Evolutionary conservation across 2,329 filamentous ascomycete species (phyloP), one percentile per base, ranked within the genome.

Genomic region (Dothideomycetidae sp.): DNA sequence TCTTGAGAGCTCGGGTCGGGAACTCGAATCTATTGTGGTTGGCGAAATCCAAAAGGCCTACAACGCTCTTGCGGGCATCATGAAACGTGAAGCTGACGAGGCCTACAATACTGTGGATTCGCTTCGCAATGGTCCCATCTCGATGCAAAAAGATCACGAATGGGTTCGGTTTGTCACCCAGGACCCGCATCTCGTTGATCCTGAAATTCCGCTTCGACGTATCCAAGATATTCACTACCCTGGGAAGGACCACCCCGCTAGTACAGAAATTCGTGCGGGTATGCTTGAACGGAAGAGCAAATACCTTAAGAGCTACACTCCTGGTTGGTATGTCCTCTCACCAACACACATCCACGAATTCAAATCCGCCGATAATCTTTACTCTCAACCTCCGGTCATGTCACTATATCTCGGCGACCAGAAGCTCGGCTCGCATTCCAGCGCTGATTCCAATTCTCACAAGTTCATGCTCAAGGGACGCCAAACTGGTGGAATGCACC

Each of bases 31-130:
- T 1, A 96, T 98, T 46, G 84, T 98, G 1, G 84, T 98, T 10
- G 84, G 86, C 47, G 90, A 98, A 59, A 92, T 98, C 29, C 90
- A 98, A 54, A 96, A 96, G 58, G 85, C 90, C 0, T 96, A 94
- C 63, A 93, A 90, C 51, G 85, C 86, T 2, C 84, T 93, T 49
- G 82, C 86, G 15, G 81, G 79, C 37, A 93, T 96, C 45, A 65
- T 96, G 43, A 93, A 88, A 63, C 78, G 85, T 32, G 88, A 96
- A 54, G 81, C 84, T 7, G 85, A 93, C 46, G 77, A 83, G 38
- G 75, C 80, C 21, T 82, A 84, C 52, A 71, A 71, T 39, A 71
- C 82, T 2, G 72, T 88, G 9, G 84, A 93, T 42, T 80, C 81
- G 50, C 73, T 98, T 2, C 81, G 83, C 30, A 73, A 71, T 28